phyloP scores from a whole-genome alignment of 768 basidiomycete genomes.

The Boletus sp. region DNA sequence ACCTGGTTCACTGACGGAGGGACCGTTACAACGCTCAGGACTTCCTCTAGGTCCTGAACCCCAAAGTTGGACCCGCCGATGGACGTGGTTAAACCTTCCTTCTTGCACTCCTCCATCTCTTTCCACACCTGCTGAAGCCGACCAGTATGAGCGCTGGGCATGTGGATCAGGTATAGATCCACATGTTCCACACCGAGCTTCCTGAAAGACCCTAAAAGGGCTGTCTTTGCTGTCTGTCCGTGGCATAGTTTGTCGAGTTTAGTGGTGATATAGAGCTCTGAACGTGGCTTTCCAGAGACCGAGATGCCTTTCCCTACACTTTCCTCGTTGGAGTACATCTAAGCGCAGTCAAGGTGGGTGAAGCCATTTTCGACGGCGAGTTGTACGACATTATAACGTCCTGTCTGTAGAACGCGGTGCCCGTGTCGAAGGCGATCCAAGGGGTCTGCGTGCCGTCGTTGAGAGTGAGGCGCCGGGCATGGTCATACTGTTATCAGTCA shows the following conservation, averaged over 20 bases:
- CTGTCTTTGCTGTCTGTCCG: neutral
- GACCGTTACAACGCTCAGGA: neutral
- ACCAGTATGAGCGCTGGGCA: neutral
- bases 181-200: neutral
- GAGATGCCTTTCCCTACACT: neutral
- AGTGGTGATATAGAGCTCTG: slow-evolving; percentile 1
- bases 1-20: slow-evolving; percentile 1
- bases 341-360: neutral
- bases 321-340: slow-evolving; percentile 7
- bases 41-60: neutral
- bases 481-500: neutral
- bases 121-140: neutral
- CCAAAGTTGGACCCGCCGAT: slow-evolving; percentile 2
- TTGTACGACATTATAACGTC: neutral
- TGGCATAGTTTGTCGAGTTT: neutral
- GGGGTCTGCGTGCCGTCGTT: neutral
- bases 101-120: slow-evolving; percentile 2
- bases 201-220: neutral
- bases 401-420: neutral
- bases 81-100: slow-evolving; percentile 2
- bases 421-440: slow-evolving; percentile 1
- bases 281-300: neutral
- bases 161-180: slow-evolving; percentile 1
- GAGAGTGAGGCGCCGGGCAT: neutral
- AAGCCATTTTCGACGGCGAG: neutral